Base-by-base conservation (phyloP, 2,329 filamentous ascomycete genomes). In the Penicillium sp. region DNA sequence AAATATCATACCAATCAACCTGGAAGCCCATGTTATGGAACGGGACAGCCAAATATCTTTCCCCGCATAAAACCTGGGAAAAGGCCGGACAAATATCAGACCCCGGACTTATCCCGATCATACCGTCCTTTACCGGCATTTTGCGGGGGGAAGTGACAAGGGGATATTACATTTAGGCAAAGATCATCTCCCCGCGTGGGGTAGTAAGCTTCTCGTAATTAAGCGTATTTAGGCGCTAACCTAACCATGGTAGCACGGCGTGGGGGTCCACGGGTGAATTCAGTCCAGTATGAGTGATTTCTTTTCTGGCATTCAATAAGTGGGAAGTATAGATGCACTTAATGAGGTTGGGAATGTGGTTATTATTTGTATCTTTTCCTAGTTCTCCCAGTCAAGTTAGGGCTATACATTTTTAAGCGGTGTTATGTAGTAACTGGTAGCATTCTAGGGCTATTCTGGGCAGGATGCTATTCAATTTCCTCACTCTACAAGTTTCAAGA, bases 141-240 rank as follows among this genome's bases (percentile, higher is more conserved):
- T 33, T 33, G 49, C 38, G 49, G 49, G 48, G 49, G 19, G 19
- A 21, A 23, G 4, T 19, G 19, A 46, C 44, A 33, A 33, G 11
- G 19, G 29, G 29, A 23, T 21, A 2, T 19, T 49, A 6, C n/a
- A 44, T 44, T 4, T 10, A 16, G 44, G n/a, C 10, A 34, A 45
- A 41, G 45, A 55, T 50, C 51, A 13, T 39, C 50, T 29, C 45
- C 43, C 43, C 25, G 33, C 43, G 52, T 54, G 52, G 52, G 45
- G 52, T 31, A 50, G 52, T 31, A 50, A 19, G 21, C 45, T 33
- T 34, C 33, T 36, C 33, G 49, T 34, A n/a, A 19, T 29, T 19
- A 41, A 51, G 27, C 49, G 19, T 33, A 16, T 25, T 51, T 43
- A 29, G 25, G 38, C 13, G n/a, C 38, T 50, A 40, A 31, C 48